These are phyloP conservation scores for Metschnikowia dekortorum DNA, from an alignment of 805 yeast genomes.

Conservation along the genomic window DNA sequence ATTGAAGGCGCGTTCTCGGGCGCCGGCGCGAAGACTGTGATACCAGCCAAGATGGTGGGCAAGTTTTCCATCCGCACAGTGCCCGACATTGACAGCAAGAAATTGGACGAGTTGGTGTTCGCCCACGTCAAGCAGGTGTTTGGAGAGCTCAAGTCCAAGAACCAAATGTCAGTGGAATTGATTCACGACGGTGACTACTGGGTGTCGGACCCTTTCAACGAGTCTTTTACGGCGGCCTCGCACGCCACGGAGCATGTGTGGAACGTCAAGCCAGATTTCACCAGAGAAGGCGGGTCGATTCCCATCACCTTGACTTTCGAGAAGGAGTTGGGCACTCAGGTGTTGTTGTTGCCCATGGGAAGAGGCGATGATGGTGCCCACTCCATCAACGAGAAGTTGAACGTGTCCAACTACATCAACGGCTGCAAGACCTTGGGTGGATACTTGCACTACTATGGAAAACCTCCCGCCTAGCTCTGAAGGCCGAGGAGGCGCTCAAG, in stretches of 20 bases:
- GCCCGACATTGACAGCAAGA: constrained; percentile 81
- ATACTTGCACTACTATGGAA: constrained; percentile 78
- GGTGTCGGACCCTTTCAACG: constrained; percentile 92
- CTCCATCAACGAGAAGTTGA: constrained; percentile 92
- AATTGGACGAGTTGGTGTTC: constrained; percentile 72
- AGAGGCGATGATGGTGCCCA: constrained; percentile 99
- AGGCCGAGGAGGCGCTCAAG: too few species aligned
- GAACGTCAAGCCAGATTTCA: constrained; percentile 92
- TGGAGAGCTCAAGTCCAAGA: constrained; percentile 68
- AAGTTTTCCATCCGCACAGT: constrained; percentile 97
- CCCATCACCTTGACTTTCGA: constrained; percentile 96
- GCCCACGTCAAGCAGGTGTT: constrained; percentile 66
- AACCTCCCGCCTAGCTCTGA: background rate
- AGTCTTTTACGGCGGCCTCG: constrained; percentile 88
- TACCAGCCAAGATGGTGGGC: constrained; percentile 91
- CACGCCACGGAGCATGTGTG: constrained; percentile 93
- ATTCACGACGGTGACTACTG: constrained; percentile 96
- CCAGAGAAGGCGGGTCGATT: constrained; percentile 98
- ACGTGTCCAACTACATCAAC: constrained; percentile 81
- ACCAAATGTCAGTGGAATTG: constrained; percentile 64
- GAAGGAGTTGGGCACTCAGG: constrained; percentile 77
- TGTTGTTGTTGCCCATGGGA: constrained; percentile 92
- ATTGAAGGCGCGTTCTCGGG: constrained; percentile 96
- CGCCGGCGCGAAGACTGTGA: constrained; percentile 96
- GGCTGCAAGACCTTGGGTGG: constrained; percentile 94